Percentiles rank a stretch among this genome's conserved stretches.
Evolutionary conservation across 148 eudicot genomes (phyloP).

Genomic region (Chenopodium suecicum): DNA sequence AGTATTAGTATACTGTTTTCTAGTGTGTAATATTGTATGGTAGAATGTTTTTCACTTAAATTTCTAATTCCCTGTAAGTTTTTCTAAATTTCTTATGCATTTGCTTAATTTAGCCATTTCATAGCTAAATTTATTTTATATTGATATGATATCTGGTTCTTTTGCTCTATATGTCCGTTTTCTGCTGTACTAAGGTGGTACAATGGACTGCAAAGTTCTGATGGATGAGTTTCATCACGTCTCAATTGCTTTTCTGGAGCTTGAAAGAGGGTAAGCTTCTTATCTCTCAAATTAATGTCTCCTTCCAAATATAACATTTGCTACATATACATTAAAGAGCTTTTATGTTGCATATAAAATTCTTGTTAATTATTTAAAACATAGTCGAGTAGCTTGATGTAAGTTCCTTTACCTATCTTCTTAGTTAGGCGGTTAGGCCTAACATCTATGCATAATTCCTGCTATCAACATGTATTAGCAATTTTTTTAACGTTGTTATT

Average conservation of each 20-base stretch:
- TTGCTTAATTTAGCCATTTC: too few relatives aligned
- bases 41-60: too few relatives aligned
- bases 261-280: conserved; percentile 56
- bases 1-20: neutral
- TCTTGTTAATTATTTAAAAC: neutral
- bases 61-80: too few relatives aligned
- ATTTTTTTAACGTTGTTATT: too few relatives aligned
- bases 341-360: neutral
- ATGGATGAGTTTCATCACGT: conserved; percentile 96
- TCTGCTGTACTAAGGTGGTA: conserved; percentile 61
- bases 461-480: neutral
- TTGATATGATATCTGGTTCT: neutral
- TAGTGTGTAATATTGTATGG: too few relatives aligned
- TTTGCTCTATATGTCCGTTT: conserved; percentile 18
- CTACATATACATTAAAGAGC: too few relatives aligned
- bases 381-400: too few relatives aligned
- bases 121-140: neutral
- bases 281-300: neutral
- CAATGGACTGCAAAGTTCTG: conserved; percentile 83
- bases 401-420: too few relatives aligned
- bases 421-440: too few relatives aligned
- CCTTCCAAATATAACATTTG: neutral
- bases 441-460: neutral
- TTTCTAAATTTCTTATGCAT: too few relatives aligned
- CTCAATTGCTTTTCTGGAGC: conserved; percentile 87